phyloP scores from a whole-genome alignment of 176 grass and related monocot genomes.

The Avena eriantha region DNA sequence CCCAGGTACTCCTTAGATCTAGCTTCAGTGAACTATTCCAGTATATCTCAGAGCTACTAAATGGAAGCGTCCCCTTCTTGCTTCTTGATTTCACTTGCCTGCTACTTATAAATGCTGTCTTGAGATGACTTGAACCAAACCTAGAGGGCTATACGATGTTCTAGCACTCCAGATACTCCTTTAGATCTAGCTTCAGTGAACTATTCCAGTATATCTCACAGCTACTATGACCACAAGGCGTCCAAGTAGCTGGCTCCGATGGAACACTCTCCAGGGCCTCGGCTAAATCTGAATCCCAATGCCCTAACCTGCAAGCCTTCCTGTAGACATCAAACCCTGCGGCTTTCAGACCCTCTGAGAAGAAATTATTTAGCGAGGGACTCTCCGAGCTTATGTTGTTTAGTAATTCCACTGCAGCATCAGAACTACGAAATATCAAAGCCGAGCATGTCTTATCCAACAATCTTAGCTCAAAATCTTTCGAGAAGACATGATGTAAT shows the following conservation, averaged over 20 bases:
- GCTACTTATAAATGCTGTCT: not conserved
- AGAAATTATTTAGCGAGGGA: constrained; percentile 52
- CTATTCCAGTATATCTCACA: constrained; percentile 69
- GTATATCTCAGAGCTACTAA: constrained; percentile 53
- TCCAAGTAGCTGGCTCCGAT: constrained; percentile 40
- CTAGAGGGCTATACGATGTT: not conserved
- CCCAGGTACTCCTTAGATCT: constrained; percentile 66
- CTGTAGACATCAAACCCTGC: constrained; percentile 72
- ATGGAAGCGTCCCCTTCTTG: not conserved
- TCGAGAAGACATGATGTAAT: constrained; percentile 58
- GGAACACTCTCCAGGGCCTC: constrained; percentile 68
- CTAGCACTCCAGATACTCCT: constrained; percentile 63
- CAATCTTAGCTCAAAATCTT: constrained; percentile 75
- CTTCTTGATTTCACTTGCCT: constrained; percentile 3
- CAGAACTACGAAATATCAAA: constrained; percentile 60
- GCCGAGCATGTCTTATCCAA: constrained; percentile 78
- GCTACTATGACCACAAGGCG: constrained; percentile 31
- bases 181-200: constrained; percentile 63
- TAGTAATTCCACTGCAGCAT: constrained; percentile 55
- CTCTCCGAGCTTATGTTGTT: constrained; percentile 58
- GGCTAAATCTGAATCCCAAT: constrained; percentile 77
- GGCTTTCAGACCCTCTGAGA: constrained; percentile 74
- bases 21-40: constrained; percentile 68
- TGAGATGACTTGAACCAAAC: constrained; percentile 17
- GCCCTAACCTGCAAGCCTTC: constrained; percentile 76